Evolutionary conservation across 2,329 filamentous ascomycete genomes (phyloP).

Genomic region (Stromatinia cepivora): DNA sequence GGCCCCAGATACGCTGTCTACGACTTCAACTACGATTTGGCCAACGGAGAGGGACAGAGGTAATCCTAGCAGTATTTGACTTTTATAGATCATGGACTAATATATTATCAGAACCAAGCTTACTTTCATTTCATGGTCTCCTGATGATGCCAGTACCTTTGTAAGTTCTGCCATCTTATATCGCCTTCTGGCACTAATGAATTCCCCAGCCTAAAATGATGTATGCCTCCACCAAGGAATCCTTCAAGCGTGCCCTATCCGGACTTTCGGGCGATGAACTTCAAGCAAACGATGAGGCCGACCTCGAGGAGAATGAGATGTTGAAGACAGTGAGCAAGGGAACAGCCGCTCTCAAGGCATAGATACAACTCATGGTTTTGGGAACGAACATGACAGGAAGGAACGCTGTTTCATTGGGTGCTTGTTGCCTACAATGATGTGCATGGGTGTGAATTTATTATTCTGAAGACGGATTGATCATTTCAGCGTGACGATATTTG

Average conservation of each 20-base stretch:
- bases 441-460: constrained; percentile 21
- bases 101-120: constrained; percentile 65
- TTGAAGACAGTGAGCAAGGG: constrained; percentile 65
- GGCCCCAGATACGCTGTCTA: constrained; percentile 83
- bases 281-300: constrained; percentile 81
- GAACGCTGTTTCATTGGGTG: constrained; percentile 36
- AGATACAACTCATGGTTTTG: constrained; percentile 15
- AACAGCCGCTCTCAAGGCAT: constrained; percentile 21
- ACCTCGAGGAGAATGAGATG: constrained; percentile 76
- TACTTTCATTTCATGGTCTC: constrained; percentile 76
- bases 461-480: constrained; percentile 23
- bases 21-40: constrained; percentile 76
- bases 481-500: constrained; percentile 25
- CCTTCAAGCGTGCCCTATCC: constrained; percentile 75
- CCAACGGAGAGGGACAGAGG: constrained; percentile 71
- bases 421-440: constrained; percentile 32
- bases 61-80: constrained; percentile 44
- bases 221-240: constrained; percentile 86
- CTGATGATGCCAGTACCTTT: constrained; percentile 75
- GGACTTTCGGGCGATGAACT: constrained; percentile 70
- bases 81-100: constrained; percentile 28
- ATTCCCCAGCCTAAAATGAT: constrained; percentile 75
- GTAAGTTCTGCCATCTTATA: constrained; percentile 39
- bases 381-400: constrained; percentile 20
- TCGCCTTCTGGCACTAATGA: neutral